Percentiles rank a stretch among this genome's conserved stretches.
Evolutionary conservation across 2,329 filamentous ascomycete genomes (phyloP).

Genomic region (Stachybotrys elegans): DNA sequence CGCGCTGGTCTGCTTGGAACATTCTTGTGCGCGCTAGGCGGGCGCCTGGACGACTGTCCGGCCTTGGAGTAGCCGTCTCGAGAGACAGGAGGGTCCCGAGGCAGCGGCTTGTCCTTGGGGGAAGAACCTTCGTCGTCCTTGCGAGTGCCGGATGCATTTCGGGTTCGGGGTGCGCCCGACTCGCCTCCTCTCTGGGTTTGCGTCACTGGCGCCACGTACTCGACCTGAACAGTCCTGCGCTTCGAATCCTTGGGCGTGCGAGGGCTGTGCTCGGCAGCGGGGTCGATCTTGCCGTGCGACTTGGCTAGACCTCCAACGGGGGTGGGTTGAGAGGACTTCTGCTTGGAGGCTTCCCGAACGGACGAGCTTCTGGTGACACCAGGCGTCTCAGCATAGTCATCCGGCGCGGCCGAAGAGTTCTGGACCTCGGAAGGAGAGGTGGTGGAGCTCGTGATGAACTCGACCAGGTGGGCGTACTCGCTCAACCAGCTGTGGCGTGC

Average conservation of each 20-base stretch:
- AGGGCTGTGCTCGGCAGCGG: slow-evolving; percentile 49
- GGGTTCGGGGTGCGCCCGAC: slow-evolving; percentile 16
- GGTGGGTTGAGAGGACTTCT: slow-evolving; percentile 46
- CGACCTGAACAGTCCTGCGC: slow-evolving; percentile 90
- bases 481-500: slow-evolving; percentile 97
- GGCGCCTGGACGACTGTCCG: slow-evolving; percentile 30
- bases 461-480: slow-evolving; percentile 94
- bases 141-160: slow-evolving; percentile 27
- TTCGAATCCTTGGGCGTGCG: slow-evolving; percentile 81
- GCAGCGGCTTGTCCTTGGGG: slow-evolving; percentile 52
- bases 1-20: slow-evolving; percentile 18
- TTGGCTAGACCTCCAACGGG: slow-evolving; percentile 60
- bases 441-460: slow-evolving; percentile 93
- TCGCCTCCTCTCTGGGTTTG: slow-evolving; percentile 68
- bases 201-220: slow-evolving; percentile 90
- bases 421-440: slow-evolving; percentile 83
- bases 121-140: slow-evolving; percentile 35
- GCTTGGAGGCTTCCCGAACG: slow-evolving; percentile 79
- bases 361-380: slow-evolving; percentile 80
- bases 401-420: slow-evolving; percentile 63
- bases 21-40: slow-evolving; percentile 42
- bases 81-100: slow-evolving; percentile 48
- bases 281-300: slow-evolving; percentile 71
- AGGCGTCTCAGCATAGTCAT: slow-evolving; percentile 52
- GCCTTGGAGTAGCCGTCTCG: slow-evolving; percentile 37